These are phyloP conservation scores for Penicillium atrosanguineum DNA, from an alignment of 495 filamentous ascomycete genomes.

Conservation along the genomic window DNA sequence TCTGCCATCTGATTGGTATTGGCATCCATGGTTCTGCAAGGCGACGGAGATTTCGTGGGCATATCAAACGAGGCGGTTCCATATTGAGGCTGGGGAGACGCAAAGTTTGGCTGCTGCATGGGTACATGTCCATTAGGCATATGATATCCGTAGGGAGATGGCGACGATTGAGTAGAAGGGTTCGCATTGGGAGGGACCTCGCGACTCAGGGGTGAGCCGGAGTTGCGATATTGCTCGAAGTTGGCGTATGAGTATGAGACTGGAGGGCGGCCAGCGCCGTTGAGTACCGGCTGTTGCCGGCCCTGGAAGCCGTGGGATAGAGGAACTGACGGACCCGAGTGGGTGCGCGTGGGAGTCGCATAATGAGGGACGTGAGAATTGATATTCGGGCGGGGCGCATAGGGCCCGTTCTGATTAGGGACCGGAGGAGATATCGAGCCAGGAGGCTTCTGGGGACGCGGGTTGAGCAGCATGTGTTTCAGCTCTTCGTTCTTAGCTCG, in stretches of 20 bases:
- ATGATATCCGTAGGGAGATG: conserved; percentile 8
- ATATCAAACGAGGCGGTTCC: conserved; percentile 22
- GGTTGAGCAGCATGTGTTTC: conserved; percentile 48
- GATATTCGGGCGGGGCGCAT: conserved; percentile 11
- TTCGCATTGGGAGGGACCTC: conserved; percentile 19
- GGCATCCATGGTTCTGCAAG: conserved; percentile 32
- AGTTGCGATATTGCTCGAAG: conserved; percentile 17
- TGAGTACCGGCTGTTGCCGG: conserved; percentile 11
- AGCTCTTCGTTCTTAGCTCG: conserved; percentile 45
- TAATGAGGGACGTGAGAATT: conserved; percentile 31
- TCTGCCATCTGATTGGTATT: conserved; percentile 53
- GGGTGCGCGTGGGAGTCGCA: conserved; percentile 37
- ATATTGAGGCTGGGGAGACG: conserved; percentile 24
- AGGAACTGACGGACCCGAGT: conserved; percentile 35
- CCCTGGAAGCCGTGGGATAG: conserved; percentile 16
- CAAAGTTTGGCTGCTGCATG: conserved; percentile 14
- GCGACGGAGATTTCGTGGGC: conserved; percentile 24
- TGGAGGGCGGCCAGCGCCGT: conserved; percentile 13
- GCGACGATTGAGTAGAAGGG: conserved; percentile 8
- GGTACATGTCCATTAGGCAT: conserved; percentile 1
- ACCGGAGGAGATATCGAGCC: conserved; percentile 22
- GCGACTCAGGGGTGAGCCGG: conserved; percentile 25
- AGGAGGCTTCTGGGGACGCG: conserved; percentile 39
- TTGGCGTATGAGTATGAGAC: conserved; percentile 14
- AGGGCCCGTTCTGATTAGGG: conserved; percentile 12